Conservation (phyloP, 768 basidiomycete genomes). For the Ramaria rubella region DNA sequence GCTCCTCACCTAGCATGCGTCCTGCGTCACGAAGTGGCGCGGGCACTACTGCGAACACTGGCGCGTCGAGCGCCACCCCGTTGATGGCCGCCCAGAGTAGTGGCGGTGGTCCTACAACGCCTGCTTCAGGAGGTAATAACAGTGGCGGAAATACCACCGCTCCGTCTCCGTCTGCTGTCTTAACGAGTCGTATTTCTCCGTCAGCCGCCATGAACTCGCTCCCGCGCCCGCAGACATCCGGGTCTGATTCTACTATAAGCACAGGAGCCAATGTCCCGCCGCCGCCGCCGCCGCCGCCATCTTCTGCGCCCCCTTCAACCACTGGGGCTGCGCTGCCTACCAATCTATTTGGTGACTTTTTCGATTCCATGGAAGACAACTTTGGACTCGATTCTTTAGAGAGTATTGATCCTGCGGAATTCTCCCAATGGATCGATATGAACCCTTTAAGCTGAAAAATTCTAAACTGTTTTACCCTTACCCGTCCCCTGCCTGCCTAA, state of each 20-base stretch:
- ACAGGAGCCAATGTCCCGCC: background rate
- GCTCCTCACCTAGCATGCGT: constrained; percentile 39
- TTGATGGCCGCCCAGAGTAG: constrained; percentile 15
- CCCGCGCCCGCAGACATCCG: constrained; percentile 6
- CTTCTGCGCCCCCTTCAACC: constrained; percentile 1
- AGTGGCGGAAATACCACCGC: constrained; percentile 25
- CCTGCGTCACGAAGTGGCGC: constrained; percentile 22
- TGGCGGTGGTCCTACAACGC: constrained; percentile 33
- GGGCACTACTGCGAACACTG: background rate
- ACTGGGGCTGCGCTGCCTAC: background rate
- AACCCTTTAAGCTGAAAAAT: constrained; percentile 3
- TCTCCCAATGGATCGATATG: constrained; percentile 11
- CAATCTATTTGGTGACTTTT: constrained; percentile 5
- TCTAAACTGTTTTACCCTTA: background rate
- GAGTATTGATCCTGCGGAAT: constrained; percentile 3
- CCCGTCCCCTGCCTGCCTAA: no score
- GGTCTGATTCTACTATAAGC: background rate
- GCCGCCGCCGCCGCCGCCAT: background rate
- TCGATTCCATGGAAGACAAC: constrained; percentile 6
- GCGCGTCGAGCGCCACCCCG: background rate
- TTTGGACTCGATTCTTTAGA: background rate
- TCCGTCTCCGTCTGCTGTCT: constrained; percentile 31
- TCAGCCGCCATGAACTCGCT: constrained; percentile 7
- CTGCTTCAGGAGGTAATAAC: constrained; percentile 16
- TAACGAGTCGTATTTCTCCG: constrained; percentile 19